Conservation (phyloP, 2,329 filamentous ascomycete species). For the Aphanoascus verrucosus region DNA sequence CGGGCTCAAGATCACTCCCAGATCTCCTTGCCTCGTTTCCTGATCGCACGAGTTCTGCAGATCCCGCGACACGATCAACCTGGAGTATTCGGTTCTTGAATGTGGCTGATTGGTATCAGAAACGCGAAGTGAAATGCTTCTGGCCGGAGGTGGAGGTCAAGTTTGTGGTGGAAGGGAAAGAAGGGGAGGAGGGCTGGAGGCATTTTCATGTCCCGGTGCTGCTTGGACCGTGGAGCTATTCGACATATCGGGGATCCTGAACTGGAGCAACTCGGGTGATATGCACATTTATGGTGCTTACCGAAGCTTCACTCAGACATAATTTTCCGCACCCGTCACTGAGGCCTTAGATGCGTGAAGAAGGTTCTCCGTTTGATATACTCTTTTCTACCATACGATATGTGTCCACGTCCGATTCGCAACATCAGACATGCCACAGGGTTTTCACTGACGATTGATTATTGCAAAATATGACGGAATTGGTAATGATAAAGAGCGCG, state of each 20-base stretch:
- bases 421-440: no score
- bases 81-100: slow-evolving; percentile 38
- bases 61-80: slow-evolving; percentile 27
- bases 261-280: not conserved
- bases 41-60: slow-evolving; percentile 14
- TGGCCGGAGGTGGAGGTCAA: slow-evolving; percentile 43
- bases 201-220: slow-evolving; percentile 44
- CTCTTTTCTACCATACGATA: no score
- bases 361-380: no score
- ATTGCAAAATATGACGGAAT: no score
- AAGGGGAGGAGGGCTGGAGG: slow-evolving; percentile 34
- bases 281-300: not conserved
- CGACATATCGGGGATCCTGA: slow-evolving; percentile 42
- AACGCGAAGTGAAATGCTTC: slow-evolving; percentile 38
- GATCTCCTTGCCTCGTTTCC: slow-evolving; percentile 15
- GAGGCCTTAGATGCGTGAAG: not conserved
- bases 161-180: slow-evolving; percentile 39
- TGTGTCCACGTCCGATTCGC: no score
- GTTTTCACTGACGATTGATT: no score
- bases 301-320: not conserved
- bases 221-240: slow-evolving; percentile 42
- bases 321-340: not conserved
- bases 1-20: slow-evolving; percentile 17
- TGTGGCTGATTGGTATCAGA: slow-evolving; percentile 39
- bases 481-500: no score